Percentiles rank a stretch among this genome's conserved stretches.
These are phyloP conservation scores for Rubroshorea leprosula DNA, from an alignment of 345 rosid genomes.

Conservation along the genomic window DNA sequence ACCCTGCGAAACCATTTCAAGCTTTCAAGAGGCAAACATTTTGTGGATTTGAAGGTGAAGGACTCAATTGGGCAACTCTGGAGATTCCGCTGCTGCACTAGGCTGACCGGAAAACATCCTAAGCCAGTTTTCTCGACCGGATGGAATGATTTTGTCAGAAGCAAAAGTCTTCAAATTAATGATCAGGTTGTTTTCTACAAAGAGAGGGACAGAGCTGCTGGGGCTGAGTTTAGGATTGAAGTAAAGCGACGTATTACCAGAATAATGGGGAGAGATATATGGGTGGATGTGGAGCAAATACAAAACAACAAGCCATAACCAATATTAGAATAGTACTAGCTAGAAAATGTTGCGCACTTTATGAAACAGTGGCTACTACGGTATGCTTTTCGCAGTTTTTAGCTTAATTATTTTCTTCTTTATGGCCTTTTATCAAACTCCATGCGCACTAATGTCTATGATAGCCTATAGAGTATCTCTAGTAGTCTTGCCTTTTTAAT, in stretches of 20 bases:
- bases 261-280: not conserved
- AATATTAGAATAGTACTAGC: too few species aligned
- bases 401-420: too few species aligned
- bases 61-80: not conserved
- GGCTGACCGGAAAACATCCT: not conserved
- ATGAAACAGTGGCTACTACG: too few species aligned
- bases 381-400: too few species aligned
- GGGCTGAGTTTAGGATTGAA: constrained; percentile 3
- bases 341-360: too few species aligned
- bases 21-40: not conserved
- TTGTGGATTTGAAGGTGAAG: not conserved
- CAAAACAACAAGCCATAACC: too few species aligned
- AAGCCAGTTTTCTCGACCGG: not conserved
- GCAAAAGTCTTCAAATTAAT: not conserved
- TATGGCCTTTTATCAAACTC: too few species aligned
- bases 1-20: not conserved
- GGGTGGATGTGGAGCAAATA: not conserved
- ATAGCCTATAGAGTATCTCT: too few species aligned
- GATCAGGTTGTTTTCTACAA: not conserved
- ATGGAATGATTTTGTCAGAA: not conserved
- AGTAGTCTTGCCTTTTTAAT: too few species aligned
- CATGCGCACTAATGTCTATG: too few species aligned
- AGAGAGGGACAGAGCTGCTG: not conserved
- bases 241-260: not conserved
- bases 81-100: not conserved